phyloP scores from a whole-genome alignment of 352 stramenopile genomes.

The Phytophthora sp. region DNA sequence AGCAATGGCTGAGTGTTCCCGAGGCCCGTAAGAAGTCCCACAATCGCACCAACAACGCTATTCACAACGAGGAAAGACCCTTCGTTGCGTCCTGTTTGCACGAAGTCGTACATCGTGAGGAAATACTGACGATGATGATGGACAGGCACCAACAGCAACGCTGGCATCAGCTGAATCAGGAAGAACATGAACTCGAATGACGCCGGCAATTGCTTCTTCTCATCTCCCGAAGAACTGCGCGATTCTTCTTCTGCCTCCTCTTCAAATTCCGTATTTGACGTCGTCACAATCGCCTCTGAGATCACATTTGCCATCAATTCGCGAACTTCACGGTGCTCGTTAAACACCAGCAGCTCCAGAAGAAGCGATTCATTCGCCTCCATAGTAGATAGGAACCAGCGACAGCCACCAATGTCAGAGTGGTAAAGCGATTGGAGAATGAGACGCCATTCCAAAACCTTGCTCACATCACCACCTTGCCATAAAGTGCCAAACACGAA shows the following conservation, averaged over 20 bases:
- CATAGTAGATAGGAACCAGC: constrained; percentile 77
- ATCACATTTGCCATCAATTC: constrained; percentile 76
- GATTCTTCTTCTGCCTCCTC: constrained; percentile 32
- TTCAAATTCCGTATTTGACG: constrained; percentile 58
- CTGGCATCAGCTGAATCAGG: constrained; percentile 80
- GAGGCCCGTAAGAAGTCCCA: constrained; percentile 67
- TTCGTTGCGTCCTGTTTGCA: constrained; percentile 83
- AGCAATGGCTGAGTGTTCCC: constrained; percentile 66
- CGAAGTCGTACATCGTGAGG: constrained; percentile 75
- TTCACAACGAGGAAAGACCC: constrained; percentile 84
- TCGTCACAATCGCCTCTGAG: constrained; percentile 70
- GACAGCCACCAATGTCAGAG: constrained; percentile 66
- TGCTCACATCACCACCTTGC: constrained; percentile 77
- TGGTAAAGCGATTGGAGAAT: constrained; percentile 77
- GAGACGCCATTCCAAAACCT: constrained; percentile 77
- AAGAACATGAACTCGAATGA: constrained; percentile 87
- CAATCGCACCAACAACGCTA: constrained; percentile 79
- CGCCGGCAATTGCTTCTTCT: constrained; percentile 55
- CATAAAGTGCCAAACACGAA: constrained; percentile 90
- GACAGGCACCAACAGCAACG: constrained; percentile 68
- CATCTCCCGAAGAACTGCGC: constrained; percentile 3
- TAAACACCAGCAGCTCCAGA: constrained; percentile 75
- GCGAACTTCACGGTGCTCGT: constrained; percentile 69
- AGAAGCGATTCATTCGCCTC: constrained; percentile 68
- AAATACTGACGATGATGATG: constrained; percentile 80